These are phyloP conservation scores for Blastobotrys aristatus DNA, from an alignment of 1,139 yeast genomes.

Conservation along the genomic window DNA sequence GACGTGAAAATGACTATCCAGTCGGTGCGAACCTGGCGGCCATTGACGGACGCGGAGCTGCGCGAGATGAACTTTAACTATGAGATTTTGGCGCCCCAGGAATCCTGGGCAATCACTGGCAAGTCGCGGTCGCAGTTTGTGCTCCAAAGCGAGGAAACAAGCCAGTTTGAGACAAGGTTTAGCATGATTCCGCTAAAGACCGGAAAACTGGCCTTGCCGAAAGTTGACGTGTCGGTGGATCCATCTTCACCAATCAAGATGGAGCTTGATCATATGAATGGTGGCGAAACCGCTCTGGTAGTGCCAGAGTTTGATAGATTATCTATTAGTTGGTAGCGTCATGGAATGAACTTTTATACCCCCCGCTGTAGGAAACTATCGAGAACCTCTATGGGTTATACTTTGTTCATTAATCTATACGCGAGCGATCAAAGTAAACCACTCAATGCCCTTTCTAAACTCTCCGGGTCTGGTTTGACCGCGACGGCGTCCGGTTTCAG, in stretches of 20 bases:
- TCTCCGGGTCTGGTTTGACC: slow-evolving; percentile 62
- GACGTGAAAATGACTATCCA: slow-evolving; percentile 40
- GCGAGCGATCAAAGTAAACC: neutral
- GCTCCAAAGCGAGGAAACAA: slow-evolving; percentile 18
- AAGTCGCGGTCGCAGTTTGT: slow-evolving; percentile 44
- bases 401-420: neutral
- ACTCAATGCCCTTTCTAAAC: slow-evolving; percentile 43
- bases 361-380: no score
- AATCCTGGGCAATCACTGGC: slow-evolving; percentile 71
- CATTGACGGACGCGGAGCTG: slow-evolving; percentile 14
- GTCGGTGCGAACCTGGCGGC: slow-evolving; percentile 46
- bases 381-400: no score
- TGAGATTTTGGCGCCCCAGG: slow-evolving; percentile 39
- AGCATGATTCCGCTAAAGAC: slow-evolving; percentile 66
- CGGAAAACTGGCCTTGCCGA: slow-evolving; percentile 69
- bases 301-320: slow-evolving; percentile 65
- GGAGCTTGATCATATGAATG: slow-evolving; percentile 64
- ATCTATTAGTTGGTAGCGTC: slow-evolving; percentile 49
- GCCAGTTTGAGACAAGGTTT: slow-evolving; percentile 36
- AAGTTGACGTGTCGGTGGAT: slow-evolving; percentile 42
- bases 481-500: slow-evolving; percentile 63
- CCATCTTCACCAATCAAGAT: slow-evolving; percentile 37
- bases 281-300: slow-evolving; percentile 63
- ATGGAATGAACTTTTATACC: neutral
- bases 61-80: slow-evolving; percentile 31